A percentile compares a stretch with the other conserved stretches of the same genome.
These are phyloP conservation scores for Monosporascus sp. DNA, from an alignment of 2,329 filamentous ascomycete genomes.

Conservation along the genomic window DNA sequence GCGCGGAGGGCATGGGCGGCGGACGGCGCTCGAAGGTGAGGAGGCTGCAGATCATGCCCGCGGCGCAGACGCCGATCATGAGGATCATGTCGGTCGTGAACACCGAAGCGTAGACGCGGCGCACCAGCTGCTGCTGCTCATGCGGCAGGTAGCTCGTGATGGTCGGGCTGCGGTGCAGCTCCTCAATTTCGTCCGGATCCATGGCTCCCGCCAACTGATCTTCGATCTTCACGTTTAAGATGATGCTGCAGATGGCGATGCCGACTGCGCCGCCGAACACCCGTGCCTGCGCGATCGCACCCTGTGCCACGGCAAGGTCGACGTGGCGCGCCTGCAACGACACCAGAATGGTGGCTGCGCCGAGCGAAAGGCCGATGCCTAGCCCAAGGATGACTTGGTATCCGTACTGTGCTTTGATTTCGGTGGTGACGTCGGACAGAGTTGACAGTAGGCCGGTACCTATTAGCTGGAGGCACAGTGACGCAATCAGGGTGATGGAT, in stretches of 20 bases:
- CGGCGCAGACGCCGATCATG: constrained; percentile 38
- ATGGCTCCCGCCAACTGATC: constrained; percentile 30
- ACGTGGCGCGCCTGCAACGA: constrained; percentile 43
- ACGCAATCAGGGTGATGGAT: constrained; percentile 42
- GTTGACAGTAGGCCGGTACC: constrained; percentile 47
- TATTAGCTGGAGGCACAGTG: constrained; percentile 46
- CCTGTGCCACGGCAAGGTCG: constrained; percentile 53
- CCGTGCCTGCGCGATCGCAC: constrained; percentile 53
- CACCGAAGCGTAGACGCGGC: constrained; percentile 37
- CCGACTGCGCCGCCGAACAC: constrained; percentile 56
- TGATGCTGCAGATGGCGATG: constrained; percentile 51
- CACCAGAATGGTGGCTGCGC: constrained; percentile 52
- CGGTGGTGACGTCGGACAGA: constrained; percentile 27
- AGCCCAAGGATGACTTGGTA: constrained; percentile 53
- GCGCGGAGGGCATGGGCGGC: constrained; percentile 19
- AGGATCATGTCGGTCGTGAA: constrained; percentile 42
- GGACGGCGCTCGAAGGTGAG: constrained; percentile 40
- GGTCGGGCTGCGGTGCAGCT: constrained; percentile 39
- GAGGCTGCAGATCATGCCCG: constrained; percentile 38
- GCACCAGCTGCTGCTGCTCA: constrained; percentile 29
- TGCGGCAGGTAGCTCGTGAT: constrained; percentile 29
- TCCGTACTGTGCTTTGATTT: constrained; percentile 41
- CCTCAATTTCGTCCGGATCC: constrained; percentile 31
- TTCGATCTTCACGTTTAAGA: constrained; percentile 45
- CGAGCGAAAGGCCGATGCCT: constrained; percentile 54